Evolutionary conservation across 1,284 basidiomycete genomes (phyloP).

Genomic region (Trametes sp.): DNA sequence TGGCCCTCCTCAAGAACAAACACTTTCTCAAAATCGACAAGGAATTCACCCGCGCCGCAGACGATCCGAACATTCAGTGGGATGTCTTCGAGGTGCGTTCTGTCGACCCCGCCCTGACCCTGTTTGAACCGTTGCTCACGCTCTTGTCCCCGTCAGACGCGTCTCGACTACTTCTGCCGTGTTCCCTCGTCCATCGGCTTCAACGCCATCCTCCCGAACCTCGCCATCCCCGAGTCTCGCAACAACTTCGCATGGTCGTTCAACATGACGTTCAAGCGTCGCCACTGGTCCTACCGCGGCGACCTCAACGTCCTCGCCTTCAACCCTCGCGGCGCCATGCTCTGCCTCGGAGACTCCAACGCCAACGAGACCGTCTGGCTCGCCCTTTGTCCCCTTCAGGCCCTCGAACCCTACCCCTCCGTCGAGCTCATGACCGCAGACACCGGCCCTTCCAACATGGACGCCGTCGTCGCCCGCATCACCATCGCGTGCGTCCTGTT

Average conservation of each 20-base stretch:
- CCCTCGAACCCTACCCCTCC: slow-evolving; percentile 5
- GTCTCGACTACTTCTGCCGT: slow-evolving; percentile 7
- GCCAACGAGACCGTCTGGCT: slow-evolving; percentile 7
- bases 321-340: slow-evolving; percentile 9
- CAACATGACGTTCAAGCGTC: background rate
- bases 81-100: slow-evolving; percentile 3
- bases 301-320: slow-evolving; percentile 8
- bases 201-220: slow-evolving; percentile 2
- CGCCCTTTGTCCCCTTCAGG: background rate
- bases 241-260: background rate
- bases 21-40: background rate
- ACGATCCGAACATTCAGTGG: background rate
- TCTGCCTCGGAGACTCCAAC: background rate
- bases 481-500: background rate
- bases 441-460: slow-evolving; percentile 5
- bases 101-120: background rate
- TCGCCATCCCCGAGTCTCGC: background rate
- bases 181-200: slow-evolving; percentile 4
- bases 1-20: background rate
- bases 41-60: background rate
- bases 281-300: background rate
- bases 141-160: background rate
- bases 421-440: slow-evolving; percentile 3
- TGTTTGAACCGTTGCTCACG: background rate
- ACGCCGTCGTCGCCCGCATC: slow-evolving; percentile 7